These are phyloP conservation scores for Eucalyptus sp. DNA, from an alignment of 345 rosid species.

Conservation along the genomic window DNA sequence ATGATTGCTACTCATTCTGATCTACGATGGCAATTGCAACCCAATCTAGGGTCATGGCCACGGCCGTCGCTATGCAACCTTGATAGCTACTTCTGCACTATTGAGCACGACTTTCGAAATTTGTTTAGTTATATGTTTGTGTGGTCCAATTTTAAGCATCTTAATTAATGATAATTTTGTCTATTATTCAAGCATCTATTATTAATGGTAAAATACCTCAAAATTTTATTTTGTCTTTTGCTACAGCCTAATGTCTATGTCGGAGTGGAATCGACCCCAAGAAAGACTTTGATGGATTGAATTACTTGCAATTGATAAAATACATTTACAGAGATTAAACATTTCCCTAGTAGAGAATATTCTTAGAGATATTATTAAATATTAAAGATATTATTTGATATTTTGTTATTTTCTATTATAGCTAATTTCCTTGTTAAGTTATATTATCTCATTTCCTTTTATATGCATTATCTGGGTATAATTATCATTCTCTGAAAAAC, in stretches of 20 bases:
- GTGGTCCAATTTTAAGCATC: neutral
- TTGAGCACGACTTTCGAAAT: neutral
- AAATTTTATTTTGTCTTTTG: neutral
- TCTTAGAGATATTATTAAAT: neutral
- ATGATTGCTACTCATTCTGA: neutral
- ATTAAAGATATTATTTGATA: neutral
- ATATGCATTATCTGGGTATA: neutral
- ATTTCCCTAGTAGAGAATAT: neutral
- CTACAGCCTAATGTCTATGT: neutral
- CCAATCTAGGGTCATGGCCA: rapidly evolving
- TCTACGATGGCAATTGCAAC: rapidly evolving
- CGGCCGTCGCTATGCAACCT: neutral
- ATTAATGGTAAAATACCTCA: neutral
- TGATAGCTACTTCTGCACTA: neutral
- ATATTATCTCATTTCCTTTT: neutral
- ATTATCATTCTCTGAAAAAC: neutral
- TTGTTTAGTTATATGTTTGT: neutral
- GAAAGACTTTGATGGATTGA: neutral
- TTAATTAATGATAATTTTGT: neutral
- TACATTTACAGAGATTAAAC: neutral
- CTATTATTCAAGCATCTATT: neutral
- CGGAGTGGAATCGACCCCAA: neutral
- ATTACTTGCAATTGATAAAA: neutral
- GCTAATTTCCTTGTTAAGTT: neutral
- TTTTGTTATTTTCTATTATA: neutral